Evolutionary conservation across 1,284 basidiomycete species (phyloP).

Genomic region (Heterobasidion irregulare): DNA sequence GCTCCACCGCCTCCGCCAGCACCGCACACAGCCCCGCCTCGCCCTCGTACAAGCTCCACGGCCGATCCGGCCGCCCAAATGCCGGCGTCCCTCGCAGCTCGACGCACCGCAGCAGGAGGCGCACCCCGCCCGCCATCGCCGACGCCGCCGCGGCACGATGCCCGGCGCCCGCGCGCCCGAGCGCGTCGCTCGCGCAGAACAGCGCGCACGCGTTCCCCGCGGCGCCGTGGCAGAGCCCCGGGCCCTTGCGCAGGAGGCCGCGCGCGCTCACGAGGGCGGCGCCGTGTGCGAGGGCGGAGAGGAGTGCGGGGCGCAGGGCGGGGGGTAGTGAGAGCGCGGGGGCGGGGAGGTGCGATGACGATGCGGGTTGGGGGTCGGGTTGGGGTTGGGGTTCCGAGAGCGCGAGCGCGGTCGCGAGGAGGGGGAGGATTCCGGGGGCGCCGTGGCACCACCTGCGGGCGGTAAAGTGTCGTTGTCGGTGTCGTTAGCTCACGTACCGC

Average conservation of each 20-base stretch:
- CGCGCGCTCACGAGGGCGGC: conserved; percentile 35
- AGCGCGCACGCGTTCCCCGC: conserved; percentile 43
- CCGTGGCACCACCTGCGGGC: conserved; percentile 47
- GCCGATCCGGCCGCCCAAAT: conserved; percentile 30
- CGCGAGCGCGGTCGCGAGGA: conserved; percentile 32
- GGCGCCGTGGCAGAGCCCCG: conserved; percentile 50
- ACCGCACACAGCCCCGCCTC: conserved; percentile 48
- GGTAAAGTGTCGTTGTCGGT: neutral
- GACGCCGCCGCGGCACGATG: neutral
- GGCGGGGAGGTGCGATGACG: neutral
- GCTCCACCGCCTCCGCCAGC: conserved; percentile 19
- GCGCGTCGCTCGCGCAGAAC: conserved; percentile 32
- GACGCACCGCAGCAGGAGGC: neutral
- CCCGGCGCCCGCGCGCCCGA: conserved; percentile 6
- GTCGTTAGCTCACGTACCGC: neutral
- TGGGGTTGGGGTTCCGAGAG: neutral
- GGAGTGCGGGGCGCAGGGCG: conserved; percentile 15
- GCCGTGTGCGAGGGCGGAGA: conserved; percentile 26
- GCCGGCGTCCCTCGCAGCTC: neutral
- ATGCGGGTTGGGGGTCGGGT: neutral
- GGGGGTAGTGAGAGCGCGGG: conserved; percentile 13
- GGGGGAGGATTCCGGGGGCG: conserved; percentile 38
- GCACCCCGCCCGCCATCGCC: conserved; percentile 1
- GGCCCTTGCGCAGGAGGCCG: conserved; percentile 44
- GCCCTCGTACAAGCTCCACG: conserved; percentile 49